These are phyloP conservation scores for Penicillium ucsense DNA, from an alignment of 495 filamentous ascomycete genomes.

Conservation along the genomic window DNA sequence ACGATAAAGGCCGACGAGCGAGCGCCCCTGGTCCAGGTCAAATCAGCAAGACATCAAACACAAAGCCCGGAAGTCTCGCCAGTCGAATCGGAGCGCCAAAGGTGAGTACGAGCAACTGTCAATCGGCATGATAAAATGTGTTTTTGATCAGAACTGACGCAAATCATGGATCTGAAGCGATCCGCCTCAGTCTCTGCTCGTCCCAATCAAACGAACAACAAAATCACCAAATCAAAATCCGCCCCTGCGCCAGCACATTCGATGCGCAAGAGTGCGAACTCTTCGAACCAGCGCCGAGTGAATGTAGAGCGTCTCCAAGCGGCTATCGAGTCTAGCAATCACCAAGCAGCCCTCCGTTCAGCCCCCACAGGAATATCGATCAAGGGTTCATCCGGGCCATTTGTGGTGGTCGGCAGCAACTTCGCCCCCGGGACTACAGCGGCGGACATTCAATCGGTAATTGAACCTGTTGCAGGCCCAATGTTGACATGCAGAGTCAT, in stretches of 20 bases:
- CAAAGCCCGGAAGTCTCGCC: slow-evolving; percentile 49
- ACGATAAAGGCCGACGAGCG: slow-evolving; percentile 32
- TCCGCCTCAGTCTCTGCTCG: slow-evolving; percentile 32
- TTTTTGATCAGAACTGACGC: neutral
- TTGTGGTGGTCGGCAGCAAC: slow-evolving; percentile 76
- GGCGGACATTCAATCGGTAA: slow-evolving; percentile 83
- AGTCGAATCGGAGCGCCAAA: slow-evolving; percentile 69
- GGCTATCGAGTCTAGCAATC: slow-evolving; percentile 21
- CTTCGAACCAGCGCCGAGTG: slow-evolving; percentile 24
- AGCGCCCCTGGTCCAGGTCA: slow-evolving; percentile 44
- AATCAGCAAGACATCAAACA: slow-evolving; percentile 32
- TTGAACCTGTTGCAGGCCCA: slow-evolving; percentile 61
- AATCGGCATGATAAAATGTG: neutral
- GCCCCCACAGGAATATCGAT: slow-evolving; percentile 55
- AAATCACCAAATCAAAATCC: slow-evolving; percentile 8
- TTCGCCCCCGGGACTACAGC: slow-evolving; percentile 90
- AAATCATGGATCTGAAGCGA: slow-evolving; percentile 21
- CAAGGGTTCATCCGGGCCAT: slow-evolving; percentile 63
- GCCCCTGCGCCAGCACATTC: slow-evolving; percentile 11
- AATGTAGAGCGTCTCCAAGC: slow-evolving; percentile 29
- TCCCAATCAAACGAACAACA: slow-evolving; percentile 17
- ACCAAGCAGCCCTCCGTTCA: slow-evolving; percentile 19
- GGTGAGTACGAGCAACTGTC: slow-evolving; percentile 28
- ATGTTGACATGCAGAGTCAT: slow-evolving; percentile 64
- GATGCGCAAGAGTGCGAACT: slow-evolving; percentile 16